Base-by-base conservation (phyloP, 768 basidiomycete genomes). In the Cystofilobasidium capitatum region DNA sequence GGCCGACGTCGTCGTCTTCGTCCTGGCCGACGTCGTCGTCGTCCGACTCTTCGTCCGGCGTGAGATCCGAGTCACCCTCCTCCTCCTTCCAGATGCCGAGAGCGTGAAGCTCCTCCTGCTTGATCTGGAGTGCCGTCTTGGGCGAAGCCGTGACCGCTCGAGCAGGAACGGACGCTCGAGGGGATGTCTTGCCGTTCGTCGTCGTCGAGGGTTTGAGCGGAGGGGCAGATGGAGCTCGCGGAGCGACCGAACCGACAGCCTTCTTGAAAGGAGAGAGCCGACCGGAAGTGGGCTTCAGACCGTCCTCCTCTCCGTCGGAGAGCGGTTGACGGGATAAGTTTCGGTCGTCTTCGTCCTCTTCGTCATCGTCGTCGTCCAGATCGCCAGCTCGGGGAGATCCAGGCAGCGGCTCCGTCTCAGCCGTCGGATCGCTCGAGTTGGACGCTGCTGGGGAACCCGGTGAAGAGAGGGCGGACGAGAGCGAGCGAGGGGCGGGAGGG, bases 81-180 rank as follows among this genome's bases (percentile, higher is more conserved):
- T 66, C 65, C 42, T 65, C 57, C 44, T 59, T 51, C 65, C 65
- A 66, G 24, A 66, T 65, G 42, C 64, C 64, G 47, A 49, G 47
- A 22, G 47, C 47, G n/a, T 26, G 47, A 22, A 49, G 47, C 6
- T 17, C 51, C 5, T 29, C 17, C 51, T 51, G n/a, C 22, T 51
- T 51, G 24, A 17, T 6, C 49, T 51, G n/a, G 24, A 51, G 49
- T 16, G 49, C 29, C 51, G 51, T 55, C 51, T 29, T 31, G 13
- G 29, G 51, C 29, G 29, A 31, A 8, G 51, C 8, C 29, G 29
- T 29, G 3, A n/a, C 26, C 20, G 51, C 51, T 17, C 29, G 29
- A 1, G 33, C 29, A 7, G 29, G 29, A 10, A 55, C 29, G 5
- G 14, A 8, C 16, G 51, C 5, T 31, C 29, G 20, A 3, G 47